These are phyloP conservation scores for Malus sylvestris DNA, from an alignment of 306 rosid species.

Conservation along the genomic window DNA sequence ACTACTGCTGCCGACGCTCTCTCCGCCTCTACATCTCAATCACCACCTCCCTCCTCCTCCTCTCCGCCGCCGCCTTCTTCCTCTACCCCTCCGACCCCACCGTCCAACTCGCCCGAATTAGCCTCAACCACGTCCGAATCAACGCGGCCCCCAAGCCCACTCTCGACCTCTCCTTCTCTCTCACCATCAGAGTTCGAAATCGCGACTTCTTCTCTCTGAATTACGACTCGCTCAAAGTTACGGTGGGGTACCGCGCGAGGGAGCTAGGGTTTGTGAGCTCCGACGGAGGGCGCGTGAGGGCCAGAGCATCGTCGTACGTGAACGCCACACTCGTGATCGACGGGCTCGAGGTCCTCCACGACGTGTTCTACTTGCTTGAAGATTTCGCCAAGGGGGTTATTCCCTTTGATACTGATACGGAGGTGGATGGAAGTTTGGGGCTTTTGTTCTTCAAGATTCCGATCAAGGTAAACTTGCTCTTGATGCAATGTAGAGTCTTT, in stretches of 20 bases:
- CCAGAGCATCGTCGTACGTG: conserved; percentile 58
- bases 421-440: conserved; percentile 57
- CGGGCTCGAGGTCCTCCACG: conserved; percentile 62
- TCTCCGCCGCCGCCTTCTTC: conserved; percentile 34
- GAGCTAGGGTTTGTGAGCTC: conserved; percentile 52
- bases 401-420: conserved; percentile 64
- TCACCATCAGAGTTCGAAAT: conserved; percentile 49
- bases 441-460: conserved; percentile 57
- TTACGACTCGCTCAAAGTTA: conserved; percentile 43
- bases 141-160: conserved; percentile 31
- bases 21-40: conserved; percentile 11
- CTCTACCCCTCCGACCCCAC: conserved; percentile 71
- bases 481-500: neutral
- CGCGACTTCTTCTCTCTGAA: conserved; percentile 61
- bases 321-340: conserved; percentile 55
- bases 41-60: conserved; percentile 25
- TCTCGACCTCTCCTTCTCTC: conserved; percentile 63
- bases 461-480: conserved; percentile 40
- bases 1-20: neutral
- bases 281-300: conserved; percentile 45
- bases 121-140: conserved; percentile 45
- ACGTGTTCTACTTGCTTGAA: conserved; percentile 61
- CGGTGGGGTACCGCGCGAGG: conserved; percentile 72
- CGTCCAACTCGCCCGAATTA: conserved; percentile 43
- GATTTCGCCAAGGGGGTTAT: conserved; percentile 68